Percentiles rank a stretch among this genome's conserved stretches.
Evolutionary conservation across 805 yeast genomes (phyloP).

Genomic region (fission yeast (Schizosaccharomyces pombe)): DNA sequence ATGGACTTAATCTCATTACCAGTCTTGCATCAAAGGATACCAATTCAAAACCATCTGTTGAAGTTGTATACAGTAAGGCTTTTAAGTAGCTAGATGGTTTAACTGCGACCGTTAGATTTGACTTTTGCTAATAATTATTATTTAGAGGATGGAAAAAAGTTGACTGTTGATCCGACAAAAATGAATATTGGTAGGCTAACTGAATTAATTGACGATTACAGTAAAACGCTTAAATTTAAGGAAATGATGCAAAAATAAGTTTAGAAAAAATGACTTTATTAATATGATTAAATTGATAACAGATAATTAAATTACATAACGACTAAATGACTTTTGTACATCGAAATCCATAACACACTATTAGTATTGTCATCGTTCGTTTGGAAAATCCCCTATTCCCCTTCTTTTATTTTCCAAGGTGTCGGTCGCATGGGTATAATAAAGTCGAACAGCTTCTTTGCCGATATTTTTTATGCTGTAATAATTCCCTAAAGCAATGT

Average conservation of each 20-base stretch:
- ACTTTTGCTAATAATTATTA: no score
- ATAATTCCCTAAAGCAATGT: conserved; percentile 15
- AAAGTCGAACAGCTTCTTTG: conserved; percentile 38
- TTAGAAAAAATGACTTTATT: no score
- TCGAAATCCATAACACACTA: no score
- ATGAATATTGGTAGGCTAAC: neutral
- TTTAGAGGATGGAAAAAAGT: neutral
- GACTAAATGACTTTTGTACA: no score
- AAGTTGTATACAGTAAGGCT: conserved; percentile 1
- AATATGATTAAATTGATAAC: no score
- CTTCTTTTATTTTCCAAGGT: conserved; percentile 10
- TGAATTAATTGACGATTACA: neutral
- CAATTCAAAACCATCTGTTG: neutral
- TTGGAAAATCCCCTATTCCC: neutral
- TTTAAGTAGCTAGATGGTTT: no score
- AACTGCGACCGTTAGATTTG: no score
- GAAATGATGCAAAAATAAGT: conserved; percentile 1
- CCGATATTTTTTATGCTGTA: conserved; percentile 18
- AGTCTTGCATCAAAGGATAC: neutral
- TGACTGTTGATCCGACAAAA: neutral
- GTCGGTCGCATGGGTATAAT: conserved; percentile 44
- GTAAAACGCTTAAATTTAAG: neutral
- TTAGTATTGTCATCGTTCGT: no score
- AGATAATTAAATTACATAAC: neutral
- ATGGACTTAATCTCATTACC: neutral